These are phyloP conservation scores for Tylopilus plumbeoviolaceoides DNA, from an alignment of 768 basidiomycete genomes.

Conservation along the genomic window DNA sequence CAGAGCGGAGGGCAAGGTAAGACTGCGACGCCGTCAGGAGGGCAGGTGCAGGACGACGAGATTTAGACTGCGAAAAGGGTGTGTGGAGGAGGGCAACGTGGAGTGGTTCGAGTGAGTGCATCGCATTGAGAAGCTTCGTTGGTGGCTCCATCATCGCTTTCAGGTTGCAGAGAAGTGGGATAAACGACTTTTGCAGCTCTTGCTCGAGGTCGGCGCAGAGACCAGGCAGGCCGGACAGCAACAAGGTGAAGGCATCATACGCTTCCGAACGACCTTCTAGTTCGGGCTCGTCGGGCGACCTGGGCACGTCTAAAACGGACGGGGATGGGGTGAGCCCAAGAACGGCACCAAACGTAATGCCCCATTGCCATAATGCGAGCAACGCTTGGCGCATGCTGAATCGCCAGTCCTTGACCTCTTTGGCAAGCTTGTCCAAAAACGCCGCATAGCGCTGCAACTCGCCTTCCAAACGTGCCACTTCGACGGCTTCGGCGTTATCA, in stretches of 20 bases:
- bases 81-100: conserved; percentile 69
- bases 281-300: conserved; percentile 13
- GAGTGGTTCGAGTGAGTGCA: conserved; percentile 69
- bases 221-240: conserved; percentile 54
- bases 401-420: conserved; percentile 61
- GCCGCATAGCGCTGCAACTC: conserved; percentile 54
- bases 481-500: conserved; percentile 41
- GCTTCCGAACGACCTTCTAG: conserved; percentile 46
- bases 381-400: conserved; percentile 47
- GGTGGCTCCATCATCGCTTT: conserved; percentile 60
- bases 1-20: conserved; percentile 72
- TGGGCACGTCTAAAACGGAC: conserved; percentile 12
- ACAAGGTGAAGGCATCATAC: conserved; percentile 63
- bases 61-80: conserved; percentile 54
- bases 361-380: conserved; percentile 55
- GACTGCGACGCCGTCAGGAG: conserved; percentile 72
- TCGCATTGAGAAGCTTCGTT: conserved; percentile 60
- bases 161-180: conserved; percentile 56
- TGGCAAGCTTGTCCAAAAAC: conserved; percentile 61
- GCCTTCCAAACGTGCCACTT: conserved; percentile 51
- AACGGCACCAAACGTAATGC: conserved; percentile 59
- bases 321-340: conserved; percentile 53
- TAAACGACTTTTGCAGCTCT: conserved; percentile 48
- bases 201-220: conserved; percentile 51
- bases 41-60: conserved; percentile 53